Evolutionary conservation across 2,329 filamentous ascomycete species (phyloP), one percentile per base, ranked within the genome.

Genomic region (Calonectria leucothoes): DNA sequence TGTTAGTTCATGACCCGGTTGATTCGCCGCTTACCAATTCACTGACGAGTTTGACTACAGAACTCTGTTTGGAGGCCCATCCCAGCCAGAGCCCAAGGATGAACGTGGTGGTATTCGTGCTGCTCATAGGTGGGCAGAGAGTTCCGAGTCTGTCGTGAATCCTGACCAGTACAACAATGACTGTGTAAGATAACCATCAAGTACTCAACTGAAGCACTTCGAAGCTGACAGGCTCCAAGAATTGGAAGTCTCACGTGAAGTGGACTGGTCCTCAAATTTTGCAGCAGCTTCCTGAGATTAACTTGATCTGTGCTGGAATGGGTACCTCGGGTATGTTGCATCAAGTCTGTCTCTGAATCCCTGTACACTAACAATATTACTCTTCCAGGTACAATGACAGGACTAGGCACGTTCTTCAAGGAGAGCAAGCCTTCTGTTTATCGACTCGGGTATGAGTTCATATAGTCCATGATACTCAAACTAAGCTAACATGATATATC

Each of bases 401-500:
- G 55, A 42, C 35, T 61, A 3, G 55, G 55, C 12, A 39, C 55
- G 4, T 61, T 29, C 33, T 61, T 61, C 23, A 61, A 61, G 20
- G 55, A 61, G 35, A 61, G 55, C 33, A 61, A 61, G 33, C 55
- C 55, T 27, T 61, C 55, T 7, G 55, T 61, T 17, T 61, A 61
- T 27, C 55, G 55, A 4, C 33, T 61, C 4, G 55, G 35, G 55
- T 39, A 39, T 5, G 15, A 39, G 2, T 4, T 1, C 14, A 11
- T 12, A 17, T 20, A 8, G 23, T n/a, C 17, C n/a, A n/a, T 39
- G 11, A n/a, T 37, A 15, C 10, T 35, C 6, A 4, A 25, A 3
- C 10, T 7, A 4, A 3, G 35, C 33, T 61, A 61, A 61, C 20
- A 27, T 2, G 7, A 27, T 20, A 6, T 6, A 27, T 11, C 2